Base-by-base conservation (phyloP, 495 filamentous ascomycete species). In the Aspergillus egyptiacus region DNA sequence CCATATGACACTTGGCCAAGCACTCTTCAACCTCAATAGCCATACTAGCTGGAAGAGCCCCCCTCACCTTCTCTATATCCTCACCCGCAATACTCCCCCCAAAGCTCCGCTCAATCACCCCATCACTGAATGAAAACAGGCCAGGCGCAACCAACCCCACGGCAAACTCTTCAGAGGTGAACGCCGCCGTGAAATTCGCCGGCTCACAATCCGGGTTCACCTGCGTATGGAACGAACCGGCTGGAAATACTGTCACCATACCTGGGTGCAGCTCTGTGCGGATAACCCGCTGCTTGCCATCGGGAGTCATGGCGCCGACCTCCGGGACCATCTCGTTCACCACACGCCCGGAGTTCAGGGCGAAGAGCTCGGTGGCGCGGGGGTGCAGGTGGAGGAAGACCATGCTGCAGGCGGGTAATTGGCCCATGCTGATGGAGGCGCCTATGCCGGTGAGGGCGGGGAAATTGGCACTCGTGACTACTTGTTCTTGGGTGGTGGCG, bases 191-290 rank as follows among this genome's bases (percentile, higher is more conserved):
- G 28, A 63, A 66, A 17, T 55, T 58, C 22, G 63, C 60, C 1
- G 60, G 36, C 47, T 59, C 53, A 20, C 64, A 61, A 60, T 74
- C 68, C 17, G 66, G 70, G 51, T 78, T 77, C 53, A 70, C 63
- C 69, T 76, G 75, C 27, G 70, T 67, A 53, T 77, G 73, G 27
- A 77, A 63, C 45, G 63, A 71, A 3, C 58, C 73, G 6, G 53
- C 56, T 9, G 72, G 75, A 56, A 72, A 78, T 45, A 76, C 65
- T 1, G 74, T 78, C 58, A 76, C 65, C 57, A 66, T 64, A 15
- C 69, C 68, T 1, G 71, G 61, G 8, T 43, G 44, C 10, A 77
- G 58, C 9, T 60, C 64, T 3, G 53, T 34, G 34, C 48, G 30
- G 44, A 64, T 61, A 7, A 59, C 54, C 15, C 59, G 56, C 28